Evolutionary conservation across 352 stramenopile species (phyloP), one percentile per base, ranked within the genome.

Genomic region (Globisporangium parvum): DNA sequence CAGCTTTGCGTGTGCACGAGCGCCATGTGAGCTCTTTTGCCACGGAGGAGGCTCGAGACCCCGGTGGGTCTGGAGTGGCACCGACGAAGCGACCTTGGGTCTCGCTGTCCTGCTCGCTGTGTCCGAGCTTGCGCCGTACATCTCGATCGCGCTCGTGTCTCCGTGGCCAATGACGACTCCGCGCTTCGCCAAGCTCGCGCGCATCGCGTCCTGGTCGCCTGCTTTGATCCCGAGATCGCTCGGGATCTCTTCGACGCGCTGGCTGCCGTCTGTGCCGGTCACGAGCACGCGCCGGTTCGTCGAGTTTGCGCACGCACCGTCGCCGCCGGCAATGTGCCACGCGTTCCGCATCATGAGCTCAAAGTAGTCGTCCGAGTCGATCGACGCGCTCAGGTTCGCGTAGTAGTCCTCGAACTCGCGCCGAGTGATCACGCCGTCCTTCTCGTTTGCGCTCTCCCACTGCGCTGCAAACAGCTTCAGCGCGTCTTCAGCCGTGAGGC

Each of bases 91-190:
- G 31, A 37, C 31, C 10, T 11, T 37, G 31, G 31, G 31, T 9
- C 11, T 37, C 31, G 8, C 10, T 37, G 31, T 37, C 31, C 10
- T 37, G 31, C 31, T 96, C 31, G 77, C 93, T 44, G 89, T 87
- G 55, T 85, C 93, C 42, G 97, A 69, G 55, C 95, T 96, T 21
- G 71, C 69, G 65, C 97, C 96, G 75, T 97, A 97, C 51, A 87
- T 82, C 44, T 90, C 57, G 48, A 96, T 97, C 62, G 31, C 57
- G 48, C 96, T 97, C 62, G 3, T 97, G 87, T 47, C 73, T 73
- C 45, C 71, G 69, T 39, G 88, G 79, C 37, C 31, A 37, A 97
- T 87, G 66, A 90, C 89, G 54, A 81, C 83, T 48, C 95, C 83
- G 66, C 90, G 91, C 31, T 55, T 92, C 75, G n/a, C 75, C 23